Base-by-base conservation (phyloP, 2,329 filamentous ascomycete species). In the Aspergillus phoenicis region DNA sequence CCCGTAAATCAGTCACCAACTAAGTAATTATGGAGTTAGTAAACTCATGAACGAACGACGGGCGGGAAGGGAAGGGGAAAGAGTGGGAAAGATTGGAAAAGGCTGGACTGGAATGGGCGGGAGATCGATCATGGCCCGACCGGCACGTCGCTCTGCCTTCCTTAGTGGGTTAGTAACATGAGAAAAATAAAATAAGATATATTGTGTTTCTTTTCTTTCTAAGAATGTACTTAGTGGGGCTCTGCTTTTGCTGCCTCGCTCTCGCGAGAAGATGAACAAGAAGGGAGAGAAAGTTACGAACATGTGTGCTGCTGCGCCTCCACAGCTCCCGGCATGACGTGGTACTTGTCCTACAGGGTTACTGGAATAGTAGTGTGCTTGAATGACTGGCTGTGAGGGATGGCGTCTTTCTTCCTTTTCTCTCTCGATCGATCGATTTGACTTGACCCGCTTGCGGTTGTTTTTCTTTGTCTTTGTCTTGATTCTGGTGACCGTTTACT, bases 301-400 rank as follows among this genome's bases (percentile, higher is more conserved):
- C 39, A 33, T 47, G 39, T 56, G 39, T 56, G 39, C 52, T 55
- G 51, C 51, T 53, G 53, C 53, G 53, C 53, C 53, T 56, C 53
- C 53, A 56, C 52, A 45, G 22, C 26, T 30, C 53, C 24, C 39
- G 39, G 39, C 39, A 56, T 33, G 53, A 56, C 26, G 53, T 47
- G 39, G 53, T 56, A 26, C 53, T 17, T 45, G 43, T 36, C 33
- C 33, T 33, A 51, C 47, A 30, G 47, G 47, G 28, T 30, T 30
- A 20, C 17, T 20, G 28, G 11, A 30, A 7, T 4, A 36, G 28
- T 11, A 30, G 47, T 30, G 47, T 51, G 47, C 47, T 15, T n/a
- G 26, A 33, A 51, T 30, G 26, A 51, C 47, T 30, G 47, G 47
- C n/a, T 28, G 17, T 20, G 26, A 30, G 28, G 4, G 20, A 26